These are phyloP conservation scores for Hyphodiscus hymeniophilus DNA, from an alignment of 495 filamentous ascomycete genomes.

Conservation along the genomic window DNA sequence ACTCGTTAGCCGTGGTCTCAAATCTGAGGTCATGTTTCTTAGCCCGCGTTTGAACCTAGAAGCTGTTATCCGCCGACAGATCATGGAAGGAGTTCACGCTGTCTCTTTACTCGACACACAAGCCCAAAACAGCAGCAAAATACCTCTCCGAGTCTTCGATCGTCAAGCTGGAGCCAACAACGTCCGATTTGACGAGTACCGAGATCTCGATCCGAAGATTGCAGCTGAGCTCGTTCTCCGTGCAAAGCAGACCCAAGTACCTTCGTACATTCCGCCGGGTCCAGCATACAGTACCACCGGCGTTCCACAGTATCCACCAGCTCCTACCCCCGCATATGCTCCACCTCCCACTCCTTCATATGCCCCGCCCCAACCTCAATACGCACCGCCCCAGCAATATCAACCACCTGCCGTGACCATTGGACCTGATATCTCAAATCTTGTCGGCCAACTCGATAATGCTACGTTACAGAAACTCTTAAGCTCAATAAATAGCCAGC, in stretches of 20 bases:
- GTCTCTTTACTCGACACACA: slow-evolving; percentile 64
- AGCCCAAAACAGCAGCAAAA: slow-evolving; percentile 59
- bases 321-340: slow-evolving; percentile 22
- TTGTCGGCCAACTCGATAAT: slow-evolving; percentile 61
- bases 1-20: slow-evolving; percentile 62
- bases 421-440: slow-evolving; percentile 43
- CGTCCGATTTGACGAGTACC: slow-evolving; percentile 77
- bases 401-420: slow-evolving; percentile 25
- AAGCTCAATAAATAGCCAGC: slow-evolving; percentile 47
- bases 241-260: slow-evolving; percentile 47
- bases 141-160: slow-evolving; percentile 79
- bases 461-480: slow-evolving; percentile 66
- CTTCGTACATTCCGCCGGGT: slow-evolving; percentile 9
- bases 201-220: slow-evolving; percentile 64
- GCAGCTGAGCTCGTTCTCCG: slow-evolving; percentile 74
- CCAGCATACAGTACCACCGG: slow-evolving; percentile 2
- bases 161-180: slow-evolving; percentile 60
- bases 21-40: slow-evolving; percentile 66
- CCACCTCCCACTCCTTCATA: slow-evolving; percentile 17
- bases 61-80: slow-evolving; percentile 73
- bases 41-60: slow-evolving; percentile 69
- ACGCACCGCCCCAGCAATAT: slow-evolving; percentile 20
- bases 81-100: slow-evolving; percentile 81
- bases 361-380: slow-evolving; percentile 9
- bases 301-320: too few relatives aligned